Evolutionary conservation across 495 filamentous ascomycete species (phyloP).

Genomic region (Penicillium goetzii): DNA sequence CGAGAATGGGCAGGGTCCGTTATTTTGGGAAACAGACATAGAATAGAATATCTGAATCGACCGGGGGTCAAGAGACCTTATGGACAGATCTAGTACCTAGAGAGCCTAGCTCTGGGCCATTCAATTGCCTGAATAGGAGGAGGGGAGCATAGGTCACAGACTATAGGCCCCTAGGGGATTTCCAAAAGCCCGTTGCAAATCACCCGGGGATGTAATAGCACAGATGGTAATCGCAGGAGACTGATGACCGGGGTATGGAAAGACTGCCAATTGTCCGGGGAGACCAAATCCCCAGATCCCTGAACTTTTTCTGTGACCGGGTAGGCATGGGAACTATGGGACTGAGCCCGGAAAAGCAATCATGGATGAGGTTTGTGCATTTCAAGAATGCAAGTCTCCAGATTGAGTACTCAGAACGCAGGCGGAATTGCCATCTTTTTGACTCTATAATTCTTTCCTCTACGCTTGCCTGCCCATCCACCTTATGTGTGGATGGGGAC

Average conservation of each 20-base stretch:
- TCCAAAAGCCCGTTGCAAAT: constrained; percentile 10
- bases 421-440: neutral
- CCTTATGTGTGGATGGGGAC: neutral
- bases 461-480: neutral
- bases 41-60: constrained; percentile 3
- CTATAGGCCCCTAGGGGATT: constrained; percentile 14
- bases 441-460: neutral
- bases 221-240: constrained; percentile 18
- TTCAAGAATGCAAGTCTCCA: constrained; percentile 7
- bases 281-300: neutral
- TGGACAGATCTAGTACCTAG: constrained; percentile 2
- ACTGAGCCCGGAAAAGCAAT: constrained; percentile 13
- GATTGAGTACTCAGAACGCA: neutral
- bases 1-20: neutral
- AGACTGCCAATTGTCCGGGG: constrained; percentile 4
- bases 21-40: neutral
- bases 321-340: neutral
- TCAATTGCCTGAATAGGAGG: neutral
- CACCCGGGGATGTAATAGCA: constrained; percentile 26
- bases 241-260: constrained; percentile 1
- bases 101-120: constrained; percentile 10
- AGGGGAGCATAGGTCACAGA: neutral
- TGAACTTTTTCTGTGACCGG: neutral
- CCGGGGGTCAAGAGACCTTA: neutral
- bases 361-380: constrained; percentile 8